These are phyloP conservation scores for Suillus lakei DNA, from an alignment of 768 basidiomycete genomes.

Conservation along the genomic window DNA sequence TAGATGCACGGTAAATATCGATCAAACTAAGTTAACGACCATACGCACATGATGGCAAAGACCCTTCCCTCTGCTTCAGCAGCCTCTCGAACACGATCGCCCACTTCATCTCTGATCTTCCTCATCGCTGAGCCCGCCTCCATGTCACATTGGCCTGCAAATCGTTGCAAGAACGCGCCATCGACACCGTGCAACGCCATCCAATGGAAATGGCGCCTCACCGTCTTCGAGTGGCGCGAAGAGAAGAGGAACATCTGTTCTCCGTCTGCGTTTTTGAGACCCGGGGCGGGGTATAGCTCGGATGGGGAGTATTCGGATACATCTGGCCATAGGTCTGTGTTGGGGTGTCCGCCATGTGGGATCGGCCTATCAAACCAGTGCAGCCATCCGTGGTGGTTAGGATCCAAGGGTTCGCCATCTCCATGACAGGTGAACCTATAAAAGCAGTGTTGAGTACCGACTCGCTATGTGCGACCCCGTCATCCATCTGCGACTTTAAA, in stretches of 20 bases:
- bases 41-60: conserved; percentile 80
- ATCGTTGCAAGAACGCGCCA: conserved; percentile 83
- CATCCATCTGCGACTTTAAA: background rate
- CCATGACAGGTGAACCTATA: conserved; percentile 73
- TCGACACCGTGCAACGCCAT: conserved; percentile 85
- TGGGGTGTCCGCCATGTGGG: conserved; percentile 69
- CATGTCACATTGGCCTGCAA: conserved; percentile 67
- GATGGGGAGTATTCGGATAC: conserved; percentile 69
- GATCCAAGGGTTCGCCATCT: conserved; percentile 69
- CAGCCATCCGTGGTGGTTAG: conserved; percentile 84
- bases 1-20: conserved; percentile 29
- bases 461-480: background rate
- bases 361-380: conserved; percentile 83
- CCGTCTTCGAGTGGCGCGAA: conserved; percentile 75
- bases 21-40: conserved; percentile 5
- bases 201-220: conserved; percentile 63
- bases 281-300: conserved; percentile 73
- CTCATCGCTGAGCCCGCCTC: conserved; percentile 60
- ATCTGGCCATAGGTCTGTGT: conserved; percentile 83
- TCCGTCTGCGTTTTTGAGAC: conserved; percentile 59
- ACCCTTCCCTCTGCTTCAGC: conserved; percentile 83
- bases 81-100: conserved; percentile 71
- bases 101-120: conserved; percentile 73
- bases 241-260: conserved; percentile 77
- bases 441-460: background rate